Evolutionary conservation across 73 alveolate genomes (phyloP).

Genomic region (Loxodes magnus): DNA sequence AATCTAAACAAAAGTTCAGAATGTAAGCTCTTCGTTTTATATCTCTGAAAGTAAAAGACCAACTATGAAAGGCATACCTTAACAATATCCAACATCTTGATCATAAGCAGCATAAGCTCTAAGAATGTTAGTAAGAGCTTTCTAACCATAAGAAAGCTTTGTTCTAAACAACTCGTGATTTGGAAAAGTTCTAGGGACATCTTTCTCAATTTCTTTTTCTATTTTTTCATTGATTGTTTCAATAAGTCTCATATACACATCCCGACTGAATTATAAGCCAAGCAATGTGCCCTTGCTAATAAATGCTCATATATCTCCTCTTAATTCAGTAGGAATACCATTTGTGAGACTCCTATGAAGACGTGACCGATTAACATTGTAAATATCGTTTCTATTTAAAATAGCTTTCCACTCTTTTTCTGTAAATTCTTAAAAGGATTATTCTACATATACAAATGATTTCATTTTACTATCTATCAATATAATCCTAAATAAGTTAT

Average conservation of each 20-base stretch:
- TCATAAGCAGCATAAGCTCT: conserved; percentile 38
- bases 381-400: not conserved
- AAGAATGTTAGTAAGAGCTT: conserved; percentile 19
- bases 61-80: conserved; percentile 43
- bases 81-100: conserved; percentile 36
- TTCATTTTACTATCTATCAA: no score
- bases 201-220: conserved; percentile 8
- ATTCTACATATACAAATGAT: no score
- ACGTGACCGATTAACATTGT: not conserved
- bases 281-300: not conserved
- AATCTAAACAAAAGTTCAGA: conserved; percentile 35
- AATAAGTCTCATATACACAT: not conserved
- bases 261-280: not conserved
- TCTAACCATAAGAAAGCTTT: conserved; percentile 16
- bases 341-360: conserved; percentile 2
- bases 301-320: conserved; percentile 11
- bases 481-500: no score
- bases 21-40: conserved; percentile 25
- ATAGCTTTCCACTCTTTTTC: conserved; percentile 3
- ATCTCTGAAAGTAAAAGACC: conserved; percentile 28
- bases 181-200: conserved; percentile 23
- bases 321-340: conserved; percentile 6
- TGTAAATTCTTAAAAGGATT: conserved; percentile 9
- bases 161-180: conserved; percentile 9
- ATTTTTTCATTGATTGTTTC: not conserved